phyloP scores from a whole-genome alignment of 331 rosid species.

The Acacia concinna region DNA sequence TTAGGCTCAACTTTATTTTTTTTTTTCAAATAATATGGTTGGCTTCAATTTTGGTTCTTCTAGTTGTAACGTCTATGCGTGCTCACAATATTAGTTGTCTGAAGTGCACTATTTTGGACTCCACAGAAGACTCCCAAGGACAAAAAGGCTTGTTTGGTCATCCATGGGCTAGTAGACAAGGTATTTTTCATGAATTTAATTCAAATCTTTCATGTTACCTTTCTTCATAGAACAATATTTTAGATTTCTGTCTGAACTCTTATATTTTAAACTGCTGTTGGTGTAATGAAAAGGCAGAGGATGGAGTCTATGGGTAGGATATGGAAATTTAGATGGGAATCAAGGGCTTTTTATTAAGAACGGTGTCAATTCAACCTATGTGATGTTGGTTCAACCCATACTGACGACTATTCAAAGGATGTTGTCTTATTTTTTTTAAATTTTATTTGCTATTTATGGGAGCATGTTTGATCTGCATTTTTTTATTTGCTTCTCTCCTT shows the following conservation, averaged over 20 bases:
- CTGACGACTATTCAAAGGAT: background rate
- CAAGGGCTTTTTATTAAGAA: background rate
- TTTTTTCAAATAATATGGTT: slow-evolving; percentile 16
- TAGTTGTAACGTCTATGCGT: slow-evolving; percentile 5
- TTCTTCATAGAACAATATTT: background rate
- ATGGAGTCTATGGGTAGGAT: slow-evolving; percentile 3
- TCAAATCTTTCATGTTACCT: slow-evolving; percentile 8
- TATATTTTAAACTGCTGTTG: background rate
- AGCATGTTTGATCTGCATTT: background rate
- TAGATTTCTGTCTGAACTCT: background rate
- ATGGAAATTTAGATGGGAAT: background rate
- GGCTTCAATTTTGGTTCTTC: background rate
- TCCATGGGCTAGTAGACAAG: slow-evolving; percentile 93
- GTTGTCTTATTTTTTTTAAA: background rate
- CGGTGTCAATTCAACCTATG: background rate
- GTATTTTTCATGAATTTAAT: slow-evolving; percentile 45
- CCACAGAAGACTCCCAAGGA: slow-evolving; percentile 95
- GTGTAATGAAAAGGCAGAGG: slow-evolving; percentile 1
- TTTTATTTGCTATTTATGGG: background rate
- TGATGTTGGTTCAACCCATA: background rate
- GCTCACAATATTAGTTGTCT: slow-evolving; percentile 15
- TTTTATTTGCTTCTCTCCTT: background rate
- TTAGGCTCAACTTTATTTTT: background rate
- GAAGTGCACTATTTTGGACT: slow-evolving; percentile 28
- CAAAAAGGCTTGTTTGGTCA: slow-evolving; percentile 86